Percentiles rank a stretch among this genome's conserved stretches.
phyloP scores from a whole-genome alignment of 768 basidiomycete genomes.

The Termitomyces sp. region DNA sequence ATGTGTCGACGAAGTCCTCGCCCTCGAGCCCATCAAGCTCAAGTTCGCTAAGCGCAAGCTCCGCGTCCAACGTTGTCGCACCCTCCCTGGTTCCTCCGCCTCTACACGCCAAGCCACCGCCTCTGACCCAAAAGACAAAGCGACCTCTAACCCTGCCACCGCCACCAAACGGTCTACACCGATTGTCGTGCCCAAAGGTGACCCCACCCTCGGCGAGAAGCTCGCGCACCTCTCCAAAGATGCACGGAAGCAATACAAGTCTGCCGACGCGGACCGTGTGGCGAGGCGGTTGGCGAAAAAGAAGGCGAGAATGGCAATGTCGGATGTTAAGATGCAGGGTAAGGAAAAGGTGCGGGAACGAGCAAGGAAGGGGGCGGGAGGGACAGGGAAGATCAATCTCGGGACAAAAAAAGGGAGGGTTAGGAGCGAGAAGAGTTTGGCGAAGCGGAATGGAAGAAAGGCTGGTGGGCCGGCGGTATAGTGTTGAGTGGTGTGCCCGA shows the following conservation, averaged over 20 bases:
- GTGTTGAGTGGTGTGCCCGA: neutral
- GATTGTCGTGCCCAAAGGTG: conserved; percentile 63
- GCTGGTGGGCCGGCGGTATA: conserved; percentile 15
- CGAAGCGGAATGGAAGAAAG: conserved; percentile 61
- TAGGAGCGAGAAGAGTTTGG: conserved; percentile 49
- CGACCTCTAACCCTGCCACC: conserved; percentile 10
- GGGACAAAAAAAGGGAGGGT: conserved; percentile 45
- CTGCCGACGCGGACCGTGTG: conserved; percentile 73
- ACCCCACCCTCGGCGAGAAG: conserved; percentile 77
- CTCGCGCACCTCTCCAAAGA: conserved; percentile 78
- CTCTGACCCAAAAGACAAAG: conserved; percentile 18
- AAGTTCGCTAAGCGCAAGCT: conserved; percentile 93
- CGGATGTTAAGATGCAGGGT: conserved; percentile 26
- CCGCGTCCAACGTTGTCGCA: conserved; percentile 89
- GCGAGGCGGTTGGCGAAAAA: conserved; percentile 90
- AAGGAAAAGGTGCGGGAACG: conserved; percentile 48
- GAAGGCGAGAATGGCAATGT: conserved; percentile 59
- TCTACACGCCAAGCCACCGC: conserved; percentile 21
- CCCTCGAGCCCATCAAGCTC: conserved; percentile 70
- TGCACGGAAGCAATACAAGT: conserved; percentile 81
- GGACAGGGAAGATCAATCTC: conserved; percentile 29
- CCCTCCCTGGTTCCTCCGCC: conserved; percentile 40
- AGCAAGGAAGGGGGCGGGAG: conserved; percentile 35
- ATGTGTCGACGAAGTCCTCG: conserved; percentile 91
- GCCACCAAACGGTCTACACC: conserved; percentile 13